Evolutionary conservation across 1,284 basidiomycete species (phyloP).

Genomic region (Leucoagaricus sp.): DNA sequence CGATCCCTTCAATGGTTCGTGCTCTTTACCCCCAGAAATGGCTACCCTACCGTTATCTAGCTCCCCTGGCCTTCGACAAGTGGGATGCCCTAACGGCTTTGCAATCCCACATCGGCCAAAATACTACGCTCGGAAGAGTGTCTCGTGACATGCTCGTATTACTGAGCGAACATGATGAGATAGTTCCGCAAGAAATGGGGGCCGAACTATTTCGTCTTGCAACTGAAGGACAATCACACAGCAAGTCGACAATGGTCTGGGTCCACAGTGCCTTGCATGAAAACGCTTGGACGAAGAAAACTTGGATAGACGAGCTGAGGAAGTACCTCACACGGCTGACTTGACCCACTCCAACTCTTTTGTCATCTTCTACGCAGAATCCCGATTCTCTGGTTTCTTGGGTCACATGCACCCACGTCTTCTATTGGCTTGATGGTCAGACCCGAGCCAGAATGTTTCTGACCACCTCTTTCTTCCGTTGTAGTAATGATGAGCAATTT

Average conservation of each 20-base stretch:
- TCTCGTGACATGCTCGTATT: slow-evolving; percentile 33
- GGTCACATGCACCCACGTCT: neutral
- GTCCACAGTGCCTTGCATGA: slow-evolving; percentile 44
- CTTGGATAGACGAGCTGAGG: slow-evolving; percentile 38
- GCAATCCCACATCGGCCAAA: neutral
- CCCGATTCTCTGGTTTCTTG: neutral
- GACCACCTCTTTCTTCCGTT: neutral
- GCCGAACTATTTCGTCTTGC: slow-evolving; percentile 24
- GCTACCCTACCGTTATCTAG: slow-evolving; percentile 52
- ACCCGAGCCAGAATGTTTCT: neutral
- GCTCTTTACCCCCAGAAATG: slow-evolving; percentile 50
- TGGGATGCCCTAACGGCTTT: slow-evolving; percentile 45
- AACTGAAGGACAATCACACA: slow-evolving; percentile 9
- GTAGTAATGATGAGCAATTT: neutral
- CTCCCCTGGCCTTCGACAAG: slow-evolving; percentile 42
- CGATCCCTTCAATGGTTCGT: slow-evolving; percentile 50
- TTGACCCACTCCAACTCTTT: neutral
- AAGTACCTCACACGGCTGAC: slow-evolving; percentile 12
- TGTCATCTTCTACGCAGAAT: neutral
- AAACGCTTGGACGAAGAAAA: slow-evolving; percentile 38
- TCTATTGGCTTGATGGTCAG: neutral
- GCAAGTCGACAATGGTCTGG: slow-evolving; percentile 22
- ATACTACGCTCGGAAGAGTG: slow-evolving; percentile 24
- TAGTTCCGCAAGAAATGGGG: slow-evolving; percentile 48
- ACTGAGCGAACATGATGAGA: slow-evolving; percentile 45